These are phyloP conservation scores for Cercophora samala DNA, from an alignment of 495 filamentous ascomycete genomes.

Conservation along the genomic window DNA sequence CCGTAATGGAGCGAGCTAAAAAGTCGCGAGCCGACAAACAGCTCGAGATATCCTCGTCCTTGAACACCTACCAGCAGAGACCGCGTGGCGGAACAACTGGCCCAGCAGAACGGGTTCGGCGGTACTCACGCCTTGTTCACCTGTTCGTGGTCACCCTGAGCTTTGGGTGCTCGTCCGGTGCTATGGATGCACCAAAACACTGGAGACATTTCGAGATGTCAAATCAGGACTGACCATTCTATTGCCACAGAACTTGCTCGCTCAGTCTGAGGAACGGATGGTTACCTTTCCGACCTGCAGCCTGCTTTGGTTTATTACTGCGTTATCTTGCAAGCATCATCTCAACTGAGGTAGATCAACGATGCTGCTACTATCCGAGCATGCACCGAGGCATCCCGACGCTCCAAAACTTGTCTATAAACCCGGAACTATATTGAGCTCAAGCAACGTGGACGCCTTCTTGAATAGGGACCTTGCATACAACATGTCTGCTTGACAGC, in stretches of 20 bases:
- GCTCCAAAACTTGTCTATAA: not conserved
- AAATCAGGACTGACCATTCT: not conserved
- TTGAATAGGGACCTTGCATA: not conserved
- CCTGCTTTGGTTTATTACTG: not conserved
- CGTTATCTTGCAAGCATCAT: not conserved
- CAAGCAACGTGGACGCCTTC: not conserved
- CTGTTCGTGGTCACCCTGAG: not conserved
- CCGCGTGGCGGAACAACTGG: not conserved
- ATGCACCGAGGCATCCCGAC: not conserved
- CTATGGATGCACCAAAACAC: not conserved
- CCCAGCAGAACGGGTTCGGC: not conserved
- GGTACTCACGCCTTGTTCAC: not conserved
- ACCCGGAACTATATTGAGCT: not conserved
- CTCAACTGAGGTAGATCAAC: not conserved
- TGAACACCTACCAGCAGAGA: not conserved
- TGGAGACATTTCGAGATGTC: no score
- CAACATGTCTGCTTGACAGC: not conserved
- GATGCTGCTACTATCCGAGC: not conserved
- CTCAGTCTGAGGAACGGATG: not conserved
- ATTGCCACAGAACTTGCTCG: not conserved
- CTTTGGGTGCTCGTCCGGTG: not conserved
- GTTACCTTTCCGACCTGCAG: not conserved
- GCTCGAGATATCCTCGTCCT: not conserved
- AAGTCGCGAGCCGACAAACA: not conserved
- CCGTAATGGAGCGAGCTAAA: slow-evolving; percentile 2